A percentile compares a stretch with the other conserved stretches of the same genome.
Conservation (phyloP, 2,329 filamentous ascomycete genomes). For the Claviceps spartinae region DNA sequence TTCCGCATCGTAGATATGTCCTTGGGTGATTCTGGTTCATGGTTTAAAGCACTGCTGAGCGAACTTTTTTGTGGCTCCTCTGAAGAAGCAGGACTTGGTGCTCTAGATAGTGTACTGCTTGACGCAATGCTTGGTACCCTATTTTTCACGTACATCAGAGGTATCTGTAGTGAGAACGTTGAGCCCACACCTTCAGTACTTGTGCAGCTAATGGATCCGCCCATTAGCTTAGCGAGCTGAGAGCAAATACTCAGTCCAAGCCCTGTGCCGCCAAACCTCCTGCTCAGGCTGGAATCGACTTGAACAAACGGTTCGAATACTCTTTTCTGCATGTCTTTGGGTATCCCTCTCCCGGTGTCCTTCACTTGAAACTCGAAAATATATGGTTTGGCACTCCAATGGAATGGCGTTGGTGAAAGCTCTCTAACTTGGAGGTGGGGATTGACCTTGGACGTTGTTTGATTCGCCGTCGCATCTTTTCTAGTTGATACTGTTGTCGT, state of each 20-base stretch:
- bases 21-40: conserved; percentile 7
- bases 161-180: conserved; percentile 71
- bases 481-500: conserved; percentile 9
- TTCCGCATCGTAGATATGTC: conserved; percentile 7
- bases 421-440: conserved; percentile 37
- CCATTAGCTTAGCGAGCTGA: conserved; percentile 74
- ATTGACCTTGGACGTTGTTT: conserved; percentile 40
- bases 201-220: conserved; percentile 56
- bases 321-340: conserved; percentile 59
- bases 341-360: conserved; percentile 79
- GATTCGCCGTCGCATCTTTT: conserved; percentile 34
- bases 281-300: conserved; percentile 77
- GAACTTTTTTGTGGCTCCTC: conserved; percentile 22
- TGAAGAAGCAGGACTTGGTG: conserved; percentile 30
- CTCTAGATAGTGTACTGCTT: conserved; percentile 37
- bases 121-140: conserved; percentile 38
- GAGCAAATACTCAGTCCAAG: conserved; percentile 81
- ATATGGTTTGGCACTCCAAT: conserved; percentile 48
- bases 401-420: conserved; percentile 45
- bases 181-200: conserved; percentile 64
- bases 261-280: conserved; percentile 81
- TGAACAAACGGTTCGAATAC: conserved; percentile 94
- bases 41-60: conserved; percentile 10
- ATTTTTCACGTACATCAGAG: conserved; percentile 61
- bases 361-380: conserved; percentile 79